Base-by-base conservation (phyloP, 2,329 filamentous ascomycete species). In the Coniochaeta hoffmannii region DNA sequence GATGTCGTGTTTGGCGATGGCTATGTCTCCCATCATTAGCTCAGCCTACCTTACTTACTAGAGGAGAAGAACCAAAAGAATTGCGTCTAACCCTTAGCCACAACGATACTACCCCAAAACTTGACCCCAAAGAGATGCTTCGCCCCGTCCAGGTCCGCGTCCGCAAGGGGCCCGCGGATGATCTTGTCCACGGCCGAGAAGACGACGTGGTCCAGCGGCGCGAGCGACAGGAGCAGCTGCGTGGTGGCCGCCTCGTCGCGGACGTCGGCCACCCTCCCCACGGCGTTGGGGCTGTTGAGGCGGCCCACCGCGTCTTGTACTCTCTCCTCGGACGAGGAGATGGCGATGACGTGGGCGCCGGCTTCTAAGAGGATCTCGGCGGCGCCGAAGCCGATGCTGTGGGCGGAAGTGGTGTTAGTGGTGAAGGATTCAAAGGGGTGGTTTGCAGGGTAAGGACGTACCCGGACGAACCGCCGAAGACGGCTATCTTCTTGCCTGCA, bases 371-470 rank as follows among this genome's bases (percentile, higher is more conserved):
- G 65, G 26, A 66, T 64, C 51, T 65, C 59, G n/a, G 70, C 70
- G 2, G 66, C 70, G 26, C 70, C 70, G 54, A 64, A 71, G n/a
- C 71, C 70, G 53, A 73, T 73, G n/a, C 69, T 72, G 32, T 1
- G 4, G 14, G 11, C 12, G 7, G n/a, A n/a, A 8, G 41, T 19
- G 41, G 19, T 17, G n/a, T 55, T 51, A 49, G 22, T 36, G 17
- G 8, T 53, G 22, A 6, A 6, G 17, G 50, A 28, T 36, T 9
- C 35, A 34, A 14, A 15, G 17, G 19, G 4, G 17, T 34, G n/a
- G 12, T 26, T 22, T 22, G 32, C 17, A 4, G 36, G 26, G 26
- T 17, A 30, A 19, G 19, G 17, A 53, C 57, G 8, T 61, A 69
- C 69, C 69, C 69, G 1, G 69, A 71, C 1, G 68, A 66, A 11